Base-by-base conservation (phyloP, 2,329 filamentous ascomycete species). In the Fonsecaea nubica region DNA sequence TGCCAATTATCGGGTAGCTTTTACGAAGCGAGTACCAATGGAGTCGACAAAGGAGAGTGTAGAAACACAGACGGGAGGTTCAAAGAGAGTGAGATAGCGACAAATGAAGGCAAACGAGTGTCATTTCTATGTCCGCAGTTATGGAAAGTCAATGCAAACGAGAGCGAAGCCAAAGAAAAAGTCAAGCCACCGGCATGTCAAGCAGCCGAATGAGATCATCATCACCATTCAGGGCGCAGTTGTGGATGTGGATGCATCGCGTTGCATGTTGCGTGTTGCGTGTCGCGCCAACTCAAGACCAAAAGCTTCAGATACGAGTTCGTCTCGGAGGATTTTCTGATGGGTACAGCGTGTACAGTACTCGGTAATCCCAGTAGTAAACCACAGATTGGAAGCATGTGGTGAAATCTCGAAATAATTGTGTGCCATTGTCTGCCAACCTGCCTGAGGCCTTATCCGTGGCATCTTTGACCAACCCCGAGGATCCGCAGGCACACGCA, bases 141-240 rank as follows among this genome's bases (percentile, higher is more conserved):
- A 3, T 48, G 9, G 35, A 10, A 21, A 42, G 15, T 25, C 35
- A 18, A 61, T 13, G n/a, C 58, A 25, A 38, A 25, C 2, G 33
- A 35, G 30, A 4, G 8, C 2, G 33, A 13, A 33, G 30, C 52
- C 40, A 38, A 57, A 18, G 1, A 56, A 55, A 52, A 55, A 40
- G 21, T 35, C 18, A 61, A 58, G 12, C 33, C 5, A 32, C 42
- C 62, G 58, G 65, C 35, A 62, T 33, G 53, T 58, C 25, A 36
- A 45, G 35, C 18, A 62, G 53, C 66, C 66, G 66, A 52, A 63
- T 65, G 64, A 67, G 63, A 61, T 67, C 62, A 64, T 66, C 35
- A 63, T 21, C 12, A 1, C 15, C 7, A 3, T 32, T 32, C 33
- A 4, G 40, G 42, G 32, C 55, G 33, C 40, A 18, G 38, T 15